A percentile compares a stretch with the other conserved stretches of the same genome.
Conservation (phyloP, 2,329 filamentous ascomycete genomes). For the Huntiella decipiens region DNA sequence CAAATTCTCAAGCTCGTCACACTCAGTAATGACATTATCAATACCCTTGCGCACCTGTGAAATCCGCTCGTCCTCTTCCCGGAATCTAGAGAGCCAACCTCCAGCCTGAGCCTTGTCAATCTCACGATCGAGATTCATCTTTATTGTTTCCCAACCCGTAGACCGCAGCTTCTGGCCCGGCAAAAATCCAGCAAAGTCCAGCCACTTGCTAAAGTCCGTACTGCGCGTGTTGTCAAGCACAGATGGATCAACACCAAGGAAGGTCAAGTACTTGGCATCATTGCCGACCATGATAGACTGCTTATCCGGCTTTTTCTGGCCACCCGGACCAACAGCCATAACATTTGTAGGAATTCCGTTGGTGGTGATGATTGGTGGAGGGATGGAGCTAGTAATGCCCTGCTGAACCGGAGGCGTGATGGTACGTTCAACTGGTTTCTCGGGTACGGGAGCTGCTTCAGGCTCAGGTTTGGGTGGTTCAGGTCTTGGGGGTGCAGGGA, state of each 20-base stretch:
- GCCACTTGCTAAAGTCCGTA: slow-evolving; percentile 60
- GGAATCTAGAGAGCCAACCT: slow-evolving; percentile 68
- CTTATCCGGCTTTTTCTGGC: slow-evolving; percentile 18
- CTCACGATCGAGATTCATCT: slow-evolving; percentile 68
- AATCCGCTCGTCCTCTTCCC: slow-evolving; percentile 79
- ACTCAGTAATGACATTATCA: slow-evolving; percentile 80
- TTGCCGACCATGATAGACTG: slow-evolving; percentile 50
- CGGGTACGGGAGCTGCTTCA: slow-evolving; percentile 17
- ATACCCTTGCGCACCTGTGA: slow-evolving; percentile 71
- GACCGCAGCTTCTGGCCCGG: slow-evolving; percentile 54
- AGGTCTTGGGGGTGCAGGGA: slow-evolving; percentile 52
- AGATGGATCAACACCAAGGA: slow-evolving; percentile 56
- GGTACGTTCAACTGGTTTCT: slow-evolving; percentile 12
- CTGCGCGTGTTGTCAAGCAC: slow-evolving; percentile 54
- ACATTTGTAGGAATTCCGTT: slow-evolving; percentile 1
- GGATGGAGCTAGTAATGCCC: slow-evolving; percentile 12
- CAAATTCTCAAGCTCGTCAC: slow-evolving; percentile 87
- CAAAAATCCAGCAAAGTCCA: slow-evolving; percentile 80
- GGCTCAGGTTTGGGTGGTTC: slow-evolving; percentile 10
- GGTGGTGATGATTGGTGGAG: slow-evolving; percentile 3
- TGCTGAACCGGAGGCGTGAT: slow-evolving; percentile 14
- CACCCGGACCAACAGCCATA: slow-evolving; percentile 10
- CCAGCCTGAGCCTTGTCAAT: slow-evolving; percentile 81
- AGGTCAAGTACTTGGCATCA: slow-evolving; percentile 58
- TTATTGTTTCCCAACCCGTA: slow-evolving; percentile 61